Evolutionary conservation across 768 basidiomycete species (phyloP).

Genomic region (Tricholoma matsutake): DNA sequence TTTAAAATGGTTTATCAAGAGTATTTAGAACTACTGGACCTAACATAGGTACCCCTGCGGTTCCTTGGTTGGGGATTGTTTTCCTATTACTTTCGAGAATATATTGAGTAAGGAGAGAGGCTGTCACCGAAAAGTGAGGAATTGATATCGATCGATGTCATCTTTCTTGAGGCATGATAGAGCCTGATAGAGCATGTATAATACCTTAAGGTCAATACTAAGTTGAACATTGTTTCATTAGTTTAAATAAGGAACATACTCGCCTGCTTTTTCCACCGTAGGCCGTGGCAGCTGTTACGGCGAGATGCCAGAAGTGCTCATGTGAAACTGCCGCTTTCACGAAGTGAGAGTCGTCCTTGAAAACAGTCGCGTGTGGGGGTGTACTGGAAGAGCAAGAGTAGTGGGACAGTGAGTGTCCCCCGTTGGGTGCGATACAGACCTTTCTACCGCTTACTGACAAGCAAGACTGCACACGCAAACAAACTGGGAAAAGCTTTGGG

Average conservation of each 20-base stretch:
- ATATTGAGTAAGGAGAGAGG: neutral
- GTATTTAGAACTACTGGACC: slow-evolving; percentile 3
- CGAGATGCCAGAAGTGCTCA: neutral
- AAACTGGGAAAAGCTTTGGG: no score
- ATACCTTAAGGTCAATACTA: neutral
- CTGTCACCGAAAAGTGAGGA: neutral
- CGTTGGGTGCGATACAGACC: neutral
- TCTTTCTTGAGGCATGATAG: neutral
- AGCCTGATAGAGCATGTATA: neutral
- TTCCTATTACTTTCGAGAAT: neutral
- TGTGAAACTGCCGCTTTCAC: neutral
- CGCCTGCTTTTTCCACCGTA: neutral
- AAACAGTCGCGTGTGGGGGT: neutral
- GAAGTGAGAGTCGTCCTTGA: no score
- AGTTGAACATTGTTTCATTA: neutral
- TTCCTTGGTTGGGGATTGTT: slow-evolving; percentile 7
- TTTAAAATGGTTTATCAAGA: neutral
- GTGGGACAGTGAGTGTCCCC: no score
- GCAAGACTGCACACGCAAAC: no score
- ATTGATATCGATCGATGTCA: neutral
- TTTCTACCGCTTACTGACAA: neutral
- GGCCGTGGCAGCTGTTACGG: neutral
- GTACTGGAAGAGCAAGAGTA: neutral
- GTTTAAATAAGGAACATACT: neutral
- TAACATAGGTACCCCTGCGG: slow-evolving; percentile 6